phyloP scores from a whole-genome alignment of 1,284 basidiomycete genomes.

The Peniophora sp. region DNA sequence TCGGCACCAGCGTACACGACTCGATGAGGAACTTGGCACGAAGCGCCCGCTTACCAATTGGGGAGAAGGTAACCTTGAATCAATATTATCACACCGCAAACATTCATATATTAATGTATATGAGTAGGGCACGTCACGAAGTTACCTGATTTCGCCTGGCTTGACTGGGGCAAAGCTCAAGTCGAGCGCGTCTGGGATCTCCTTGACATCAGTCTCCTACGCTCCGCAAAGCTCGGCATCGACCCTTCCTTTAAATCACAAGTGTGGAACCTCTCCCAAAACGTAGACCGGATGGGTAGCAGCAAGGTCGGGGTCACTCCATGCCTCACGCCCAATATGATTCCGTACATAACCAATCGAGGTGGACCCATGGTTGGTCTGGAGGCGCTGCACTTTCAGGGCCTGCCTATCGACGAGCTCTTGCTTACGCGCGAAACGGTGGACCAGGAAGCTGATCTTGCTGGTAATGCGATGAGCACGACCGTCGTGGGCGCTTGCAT shows the following conservation, averaged over 20 bases:
- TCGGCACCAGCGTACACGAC: constrained; percentile 80
- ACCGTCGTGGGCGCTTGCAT: constrained; percentile 93
- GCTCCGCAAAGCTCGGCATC: constrained; percentile 72
- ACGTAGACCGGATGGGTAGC: constrained; percentile 72
- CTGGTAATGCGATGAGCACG: constrained; percentile 95
- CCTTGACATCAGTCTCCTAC: constrained; percentile 85
- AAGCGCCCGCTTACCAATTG: constrained; percentile 88
- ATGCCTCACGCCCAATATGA: constrained; percentile 95
- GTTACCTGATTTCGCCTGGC: constrained; percentile 88
- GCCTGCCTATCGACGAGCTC: constrained; percentile 86
- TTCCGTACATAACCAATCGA: constrained; percentile 91
- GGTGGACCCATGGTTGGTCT: constrained; percentile 95
- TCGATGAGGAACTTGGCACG: constrained; percentile 77
- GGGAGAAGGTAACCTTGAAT: constrained; percentile 89
- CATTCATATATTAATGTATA: constrained; percentile 2
- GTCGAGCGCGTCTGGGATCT: constrained; percentile 94
- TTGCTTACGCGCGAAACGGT: constrained; percentile 89
- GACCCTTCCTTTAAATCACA: constrained; percentile 78
- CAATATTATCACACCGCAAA: no score
- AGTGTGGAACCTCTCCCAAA: constrained; percentile 97
- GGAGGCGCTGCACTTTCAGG: constrained; percentile 90
- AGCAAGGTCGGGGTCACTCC: constrained; percentile 80
- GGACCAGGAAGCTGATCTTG: constrained; percentile 90
- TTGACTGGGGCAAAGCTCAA: constrained; percentile 86
- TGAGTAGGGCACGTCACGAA: constrained; percentile 75